Evolutionary conservation across 2,329 filamentous ascomycete genomes (phyloP).

Genomic region (Shiraia bambusicola): DNA sequence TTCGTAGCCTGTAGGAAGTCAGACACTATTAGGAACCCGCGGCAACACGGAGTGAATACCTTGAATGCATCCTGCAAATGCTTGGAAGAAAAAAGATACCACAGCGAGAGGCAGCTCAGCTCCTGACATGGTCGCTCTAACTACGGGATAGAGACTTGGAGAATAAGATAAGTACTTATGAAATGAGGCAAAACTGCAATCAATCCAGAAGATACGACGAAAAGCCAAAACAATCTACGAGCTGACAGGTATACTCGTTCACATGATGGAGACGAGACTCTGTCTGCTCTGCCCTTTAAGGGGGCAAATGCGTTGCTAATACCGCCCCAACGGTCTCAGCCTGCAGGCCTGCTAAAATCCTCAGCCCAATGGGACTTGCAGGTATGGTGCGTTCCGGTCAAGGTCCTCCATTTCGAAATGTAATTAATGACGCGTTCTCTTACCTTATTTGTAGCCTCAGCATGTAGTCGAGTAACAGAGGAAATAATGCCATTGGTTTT

Average conservation of each 20-base stretch:
- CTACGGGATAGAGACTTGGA: constrained; percentile 1
- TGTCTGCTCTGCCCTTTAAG: constrained; percentile 10
- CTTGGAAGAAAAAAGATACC: constrained; percentile 40
- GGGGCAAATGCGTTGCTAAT: constrained; percentile 18
- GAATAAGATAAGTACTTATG: no score
- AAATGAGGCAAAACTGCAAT: neutral
- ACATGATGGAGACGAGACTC: constrained; percentile 14
- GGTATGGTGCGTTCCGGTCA: constrained; percentile 12
- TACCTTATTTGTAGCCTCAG: constrained; percentile 1
- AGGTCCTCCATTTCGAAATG: neutral
- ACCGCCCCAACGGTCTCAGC: constrained; percentile 30
- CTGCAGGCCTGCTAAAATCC: constrained; percentile 19
- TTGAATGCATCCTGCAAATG: constrained; percentile 42
- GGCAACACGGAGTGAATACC: constrained; percentile 12
- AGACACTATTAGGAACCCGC: neutral
- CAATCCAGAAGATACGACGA: neutral
- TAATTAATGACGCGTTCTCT: constrained; percentile 1
- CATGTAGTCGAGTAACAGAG: constrained; percentile 2
- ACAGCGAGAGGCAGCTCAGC: constrained; percentile 28
- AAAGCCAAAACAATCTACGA: constrained; percentile 2
- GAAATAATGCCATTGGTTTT: constrained; percentile 1
- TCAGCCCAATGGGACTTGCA: constrained; percentile 15
- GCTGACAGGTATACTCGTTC: constrained; percentile 25
- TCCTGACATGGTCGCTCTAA: constrained; percentile 12
- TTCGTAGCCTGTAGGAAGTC: constrained; percentile 34